Percentiles rank a stretch among this genome's conserved stretches.
Evolutionary conservation across 495 filamentous ascomycete genomes (phyloP).

Genomic region (Platismatia glauca): DNA sequence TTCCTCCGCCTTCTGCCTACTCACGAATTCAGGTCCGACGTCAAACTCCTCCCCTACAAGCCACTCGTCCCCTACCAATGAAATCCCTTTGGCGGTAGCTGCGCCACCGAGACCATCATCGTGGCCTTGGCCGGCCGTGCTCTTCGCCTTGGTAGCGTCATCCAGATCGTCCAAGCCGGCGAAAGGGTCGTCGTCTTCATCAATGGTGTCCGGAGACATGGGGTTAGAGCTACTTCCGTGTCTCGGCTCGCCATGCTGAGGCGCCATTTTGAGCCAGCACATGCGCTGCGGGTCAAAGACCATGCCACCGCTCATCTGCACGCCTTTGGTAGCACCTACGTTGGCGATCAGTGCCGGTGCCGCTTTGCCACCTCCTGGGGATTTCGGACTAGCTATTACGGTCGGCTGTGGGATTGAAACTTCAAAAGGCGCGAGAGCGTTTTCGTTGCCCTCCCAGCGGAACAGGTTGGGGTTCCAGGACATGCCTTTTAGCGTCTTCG

Average conservation of each 20-base stretch:
- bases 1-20: constrained; percentile 82
- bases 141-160: constrained; percentile 50
- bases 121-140: constrained; percentile 28
- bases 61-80: constrained; percentile 55
- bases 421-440: constrained; percentile 68
- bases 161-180: constrained; percentile 63
- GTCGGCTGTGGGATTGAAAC: constrained; percentile 31
- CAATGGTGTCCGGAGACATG: constrained; percentile 24
- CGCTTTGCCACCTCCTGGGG: constrained; percentile 51
- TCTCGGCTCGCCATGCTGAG: constrained; percentile 31
- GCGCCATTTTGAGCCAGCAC: constrained; percentile 78
- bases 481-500: constrained; percentile 87
- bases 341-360: constrained; percentile 92
- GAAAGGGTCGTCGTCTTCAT: constrained; percentile 69
- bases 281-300: constrained; percentile 93
- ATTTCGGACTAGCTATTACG: constrained; percentile 29
- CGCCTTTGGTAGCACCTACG: constrained; percentile 58
- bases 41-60: constrained; percentile 94
- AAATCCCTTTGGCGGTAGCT: constrained; percentile 27
- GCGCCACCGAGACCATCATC: constrained; percentile 35
- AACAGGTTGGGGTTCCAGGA: constrained; percentile 77
- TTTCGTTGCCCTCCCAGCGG: constrained; percentile 95
- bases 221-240: constrained; percentile 33
- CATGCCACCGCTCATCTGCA: constrained; percentile 91
- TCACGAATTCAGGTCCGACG: constrained; percentile 88